Evolutionary conservation across 768 basidiomycete genomes (phyloP).

Genomic region (Rhizopogon salebrosus): DNA sequence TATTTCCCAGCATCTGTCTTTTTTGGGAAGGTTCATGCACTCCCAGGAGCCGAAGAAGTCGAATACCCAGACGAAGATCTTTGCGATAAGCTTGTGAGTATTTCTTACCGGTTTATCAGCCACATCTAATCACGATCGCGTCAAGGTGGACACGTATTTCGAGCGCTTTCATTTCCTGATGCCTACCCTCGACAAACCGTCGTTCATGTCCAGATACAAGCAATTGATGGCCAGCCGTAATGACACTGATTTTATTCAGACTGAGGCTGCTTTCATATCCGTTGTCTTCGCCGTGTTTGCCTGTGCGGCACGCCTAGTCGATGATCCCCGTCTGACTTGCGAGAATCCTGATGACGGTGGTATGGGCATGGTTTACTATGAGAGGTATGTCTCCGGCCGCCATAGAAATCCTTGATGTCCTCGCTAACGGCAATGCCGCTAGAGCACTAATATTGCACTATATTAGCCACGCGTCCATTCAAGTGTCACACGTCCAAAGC

Average conservation of each 20-base stretch:
- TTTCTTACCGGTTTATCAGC: slow-evolving; percentile 9
- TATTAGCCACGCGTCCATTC: slow-evolving; percentile 83
- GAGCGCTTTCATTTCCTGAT: slow-evolving; percentile 81
- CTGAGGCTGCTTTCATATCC: slow-evolving; percentile 72
- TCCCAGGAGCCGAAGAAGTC: slow-evolving; percentile 80
- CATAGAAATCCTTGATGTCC: not conserved
- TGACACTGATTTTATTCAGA: slow-evolving; percentile 47
- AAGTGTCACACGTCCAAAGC: slow-evolving; percentile 85
- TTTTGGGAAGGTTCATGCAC: slow-evolving; percentile 79
- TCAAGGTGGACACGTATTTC: slow-evolving; percentile 83
- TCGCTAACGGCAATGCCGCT: slow-evolving; percentile 5
- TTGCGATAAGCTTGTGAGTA: slow-evolving; percentile 77
- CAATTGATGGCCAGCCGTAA: slow-evolving; percentile 67
- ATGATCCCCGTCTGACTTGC: slow-evolving; percentile 62
- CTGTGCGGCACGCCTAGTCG: slow-evolving; percentile 75
- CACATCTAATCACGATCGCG: slow-evolving; percentile 18
- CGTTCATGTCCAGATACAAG: slow-evolving; percentile 69
- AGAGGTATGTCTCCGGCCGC: slow-evolving; percentile 50
- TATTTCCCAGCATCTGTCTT: slow-evolving; percentile 87
- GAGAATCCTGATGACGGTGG: slow-evolving; percentile 71
- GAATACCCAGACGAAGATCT: slow-evolving; percentile 83
- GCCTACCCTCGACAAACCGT: slow-evolving; percentile 83
- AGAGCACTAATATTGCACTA: slow-evolving; percentile 89
- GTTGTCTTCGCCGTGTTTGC: slow-evolving; percentile 88
- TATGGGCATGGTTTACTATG: slow-evolving; percentile 87